phyloP scores from a whole-genome alignment of 2,329 filamentous ascomycete species.

The Penicillium glabrum region DNA sequence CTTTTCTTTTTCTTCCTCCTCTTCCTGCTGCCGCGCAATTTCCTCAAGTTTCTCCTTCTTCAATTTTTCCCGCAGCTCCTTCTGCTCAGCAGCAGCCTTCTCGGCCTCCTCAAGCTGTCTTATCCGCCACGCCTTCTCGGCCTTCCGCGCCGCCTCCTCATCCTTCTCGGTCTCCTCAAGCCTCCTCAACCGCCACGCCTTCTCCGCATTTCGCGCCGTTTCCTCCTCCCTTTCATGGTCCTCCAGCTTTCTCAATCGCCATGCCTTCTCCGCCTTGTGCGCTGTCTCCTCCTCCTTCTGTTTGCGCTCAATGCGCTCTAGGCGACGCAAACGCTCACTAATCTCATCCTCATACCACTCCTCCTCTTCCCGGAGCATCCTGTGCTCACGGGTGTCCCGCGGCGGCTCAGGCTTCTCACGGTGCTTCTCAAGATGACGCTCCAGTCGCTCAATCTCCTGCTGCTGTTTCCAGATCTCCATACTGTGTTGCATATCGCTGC shows the following conservation, averaged over 20 bases:
- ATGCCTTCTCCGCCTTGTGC: slow-evolving; percentile 13
- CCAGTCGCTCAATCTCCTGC: slow-evolving; percentile 37
- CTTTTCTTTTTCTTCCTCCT: slow-evolving; percentile 49
- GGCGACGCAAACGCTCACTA: slow-evolving; percentile 37
- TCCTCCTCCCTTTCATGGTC: slow-evolving; percentile 36
- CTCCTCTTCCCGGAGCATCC: slow-evolving; percentile 40
- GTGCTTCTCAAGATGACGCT: slow-evolving; percentile 32
- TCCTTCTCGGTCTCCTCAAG: slow-evolving; percentile 22
- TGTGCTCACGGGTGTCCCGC: slow-evolving; percentile 26
- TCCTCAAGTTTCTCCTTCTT: slow-evolving; percentile 24
- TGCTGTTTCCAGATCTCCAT: slow-evolving; percentile 36
- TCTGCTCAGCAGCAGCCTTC: slow-evolving; percentile 33
- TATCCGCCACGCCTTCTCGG: slow-evolving; percentile 3
- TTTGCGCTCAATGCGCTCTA: slow-evolving; percentile 40
- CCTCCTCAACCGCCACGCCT: slow-evolving; percentile 9
- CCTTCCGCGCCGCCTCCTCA: slow-evolving; percentile 33
- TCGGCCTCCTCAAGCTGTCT: slow-evolving; percentile 23
- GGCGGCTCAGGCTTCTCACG: slow-evolving; percentile 21
- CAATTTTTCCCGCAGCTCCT: slow-evolving; percentile 32
- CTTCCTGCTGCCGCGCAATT: slow-evolving; percentile 34
- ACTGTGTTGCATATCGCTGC: slow-evolving; percentile 34
- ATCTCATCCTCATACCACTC: slow-evolving; percentile 44
- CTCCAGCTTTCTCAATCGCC: slow-evolving; percentile 22
- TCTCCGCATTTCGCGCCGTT: slow-evolving; percentile 24
- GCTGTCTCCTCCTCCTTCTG: slow-evolving; percentile 15